A percentile compares a stretch with the other conserved stretches of the same genome.
Conservation (phyloP, 805 yeast species). For the Candida coleopterorum region DNA sequence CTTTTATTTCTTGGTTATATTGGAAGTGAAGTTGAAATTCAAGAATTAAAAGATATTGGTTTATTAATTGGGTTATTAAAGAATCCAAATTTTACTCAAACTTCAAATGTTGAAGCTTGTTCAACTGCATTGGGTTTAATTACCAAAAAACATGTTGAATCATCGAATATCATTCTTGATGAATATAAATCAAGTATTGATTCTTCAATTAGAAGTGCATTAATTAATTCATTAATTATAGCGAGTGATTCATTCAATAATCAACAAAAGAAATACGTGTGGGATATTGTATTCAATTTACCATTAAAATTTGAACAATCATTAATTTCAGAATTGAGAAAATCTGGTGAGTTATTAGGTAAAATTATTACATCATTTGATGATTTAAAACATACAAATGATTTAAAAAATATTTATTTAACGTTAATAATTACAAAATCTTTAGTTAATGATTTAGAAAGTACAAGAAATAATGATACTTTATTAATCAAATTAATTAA, state of each 20-base stretch:
- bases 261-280: slow-evolving; percentile 17
- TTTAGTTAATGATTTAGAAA: slow-evolving; percentile 17
- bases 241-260: slow-evolving; percentile 7
- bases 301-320: slow-evolving; percentile 14
- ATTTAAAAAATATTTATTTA: slow-evolving; percentile 21
- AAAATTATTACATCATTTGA: slow-evolving; percentile 14
- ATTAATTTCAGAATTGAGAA: slow-evolving; percentile 23
- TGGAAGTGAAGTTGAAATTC: slow-evolving; percentile 18
- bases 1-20: slow-evolving; percentile 47
- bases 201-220: slow-evolving; percentile 7
- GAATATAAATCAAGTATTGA: slow-evolving; percentile 7
- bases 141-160: slow-evolving; percentile 31
- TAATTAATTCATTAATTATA: slow-evolving; percentile 8
- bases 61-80: slow-evolving; percentile 11
- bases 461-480: slow-evolving; percentile 10
- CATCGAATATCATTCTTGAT: slow-evolving; percentile 5
- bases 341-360: slow-evolving; percentile 33
- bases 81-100: slow-evolving; percentile 16
- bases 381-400: slow-evolving; percentile 12
- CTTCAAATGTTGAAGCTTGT: slow-evolving; percentile 34
- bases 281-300: slow-evolving; percentile 17
- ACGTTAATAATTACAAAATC: slow-evolving; percentile 31
- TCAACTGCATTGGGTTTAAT: slow-evolving; percentile 54
- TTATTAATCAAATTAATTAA: slow-evolving; percentile 13
- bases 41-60: slow-evolving; percentile 25